phyloP scores from a whole-genome alignment of 768 basidiomycete genomes.

The Podaxis carcinomalis region DNA sequence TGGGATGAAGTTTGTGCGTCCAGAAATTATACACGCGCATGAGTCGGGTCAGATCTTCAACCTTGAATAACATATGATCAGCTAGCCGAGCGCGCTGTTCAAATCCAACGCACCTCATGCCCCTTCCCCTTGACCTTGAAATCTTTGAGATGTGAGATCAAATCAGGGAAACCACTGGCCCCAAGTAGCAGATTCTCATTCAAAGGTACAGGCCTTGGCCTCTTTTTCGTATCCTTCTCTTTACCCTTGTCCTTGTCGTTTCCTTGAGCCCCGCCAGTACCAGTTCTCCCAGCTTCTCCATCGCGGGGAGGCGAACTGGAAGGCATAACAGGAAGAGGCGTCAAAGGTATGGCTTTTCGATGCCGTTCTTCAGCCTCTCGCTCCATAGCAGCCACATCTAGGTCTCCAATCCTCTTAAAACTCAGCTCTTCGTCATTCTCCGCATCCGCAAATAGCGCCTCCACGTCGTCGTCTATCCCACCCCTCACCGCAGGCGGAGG shows the following conservation, averaged over 20 bases:
- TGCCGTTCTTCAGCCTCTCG: conserved; percentile 51
- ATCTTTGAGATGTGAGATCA: conserved; percentile 71
- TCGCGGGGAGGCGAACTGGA: conserved; percentile 48
- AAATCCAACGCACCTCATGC: conserved; percentile 61
- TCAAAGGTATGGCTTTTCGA: conserved; percentile 30
- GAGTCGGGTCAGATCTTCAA: conserved; percentile 74
- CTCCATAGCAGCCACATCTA: conserved; percentile 51
- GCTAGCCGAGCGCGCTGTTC: background rate
- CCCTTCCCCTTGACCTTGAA: conserved; percentile 88
- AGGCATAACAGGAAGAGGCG: conserved; percentile 42
- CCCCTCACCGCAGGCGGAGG: conserved; percentile 33
- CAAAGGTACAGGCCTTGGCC: conserved; percentile 52
- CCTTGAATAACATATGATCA: conserved; percentile 36
- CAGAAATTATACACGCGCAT: conserved; percentile 90
- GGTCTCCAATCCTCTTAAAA: conserved; percentile 42
- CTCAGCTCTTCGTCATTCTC: conserved; percentile 32
- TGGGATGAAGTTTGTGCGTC: conserved; percentile 92
- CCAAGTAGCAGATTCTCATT: conserved; percentile 77
- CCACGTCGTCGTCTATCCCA: conserved; percentile 39
- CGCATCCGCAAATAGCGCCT: conserved; percentile 36
- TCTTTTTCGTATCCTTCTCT: conserved; percentile 33
- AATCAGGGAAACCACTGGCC: conserved; percentile 70
- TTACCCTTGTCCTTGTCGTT: conserved; percentile 19
- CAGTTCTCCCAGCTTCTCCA: conserved; percentile 16
- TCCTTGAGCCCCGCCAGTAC: conserved; percentile 13